phyloP scores from a whole-genome alignment of 2,329 filamentous ascomycete species.

The Zymoseptoria tritici region DNA sequence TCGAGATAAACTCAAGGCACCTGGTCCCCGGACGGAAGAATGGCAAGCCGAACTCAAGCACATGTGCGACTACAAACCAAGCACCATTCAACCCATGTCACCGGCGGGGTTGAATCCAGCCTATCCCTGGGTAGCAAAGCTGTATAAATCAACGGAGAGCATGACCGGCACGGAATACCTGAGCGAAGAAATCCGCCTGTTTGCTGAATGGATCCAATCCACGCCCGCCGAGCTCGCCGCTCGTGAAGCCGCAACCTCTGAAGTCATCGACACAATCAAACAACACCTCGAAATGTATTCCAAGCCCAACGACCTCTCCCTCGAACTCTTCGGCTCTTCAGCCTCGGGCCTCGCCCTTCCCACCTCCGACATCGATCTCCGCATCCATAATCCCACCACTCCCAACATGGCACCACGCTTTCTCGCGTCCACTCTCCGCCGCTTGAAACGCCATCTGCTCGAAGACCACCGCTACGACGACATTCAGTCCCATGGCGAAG shows the following conservation, averaged over 20 bases:
- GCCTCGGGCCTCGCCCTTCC: slow-evolving; percentile 45
- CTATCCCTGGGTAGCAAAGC: slow-evolving; percentile 4
- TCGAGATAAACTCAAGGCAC: neutral
- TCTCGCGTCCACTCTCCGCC: neutral
- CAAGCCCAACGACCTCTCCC: slow-evolving; percentile 13
- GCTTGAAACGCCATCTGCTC: neutral
- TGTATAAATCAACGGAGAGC: neutral
- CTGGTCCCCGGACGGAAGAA: neutral
- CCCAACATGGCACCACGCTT: slow-evolving; percentile 10
- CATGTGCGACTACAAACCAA: neutral
- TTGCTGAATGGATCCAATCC: slow-evolving; percentile 37
- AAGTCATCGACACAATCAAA: slow-evolving; percentile 25
- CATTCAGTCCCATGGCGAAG: slow-evolving; percentile 11
- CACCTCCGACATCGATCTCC: slow-evolving; percentile 49
- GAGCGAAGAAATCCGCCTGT: neutral
- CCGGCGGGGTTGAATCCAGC: neutral
- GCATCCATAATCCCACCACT: slow-evolving; percentile 30
- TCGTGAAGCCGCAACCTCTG: slow-evolving; percentile 29
- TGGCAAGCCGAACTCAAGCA: neutral
- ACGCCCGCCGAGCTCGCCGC: slow-evolving; percentile 37
- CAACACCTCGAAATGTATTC: slow-evolving; percentile 15
- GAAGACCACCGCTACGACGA: neutral
- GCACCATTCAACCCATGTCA: neutral
- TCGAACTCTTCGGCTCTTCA: slow-evolving; percentile 47
- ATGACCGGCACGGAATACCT: neutral